Base-by-base conservation (phyloP, 441 rosid genomes). In the Pelargonium citronellum region DNA sequence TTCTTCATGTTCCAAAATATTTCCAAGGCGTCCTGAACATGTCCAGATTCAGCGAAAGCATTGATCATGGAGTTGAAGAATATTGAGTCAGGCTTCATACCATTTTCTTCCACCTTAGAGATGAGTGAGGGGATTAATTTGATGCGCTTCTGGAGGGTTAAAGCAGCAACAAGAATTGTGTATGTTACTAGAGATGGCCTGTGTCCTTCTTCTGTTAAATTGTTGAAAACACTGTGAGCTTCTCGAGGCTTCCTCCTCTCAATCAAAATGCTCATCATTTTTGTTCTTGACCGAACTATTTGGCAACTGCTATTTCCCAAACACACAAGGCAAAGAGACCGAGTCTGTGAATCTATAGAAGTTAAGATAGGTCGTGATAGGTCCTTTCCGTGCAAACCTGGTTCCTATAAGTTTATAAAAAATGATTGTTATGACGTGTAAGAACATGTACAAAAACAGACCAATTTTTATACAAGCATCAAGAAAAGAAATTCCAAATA, bases 31-130 rank as follows among this genome's bases (percentile, higher is more conserved):
- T 89, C 87, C 69, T 86, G 77, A 13, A 90, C 81, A 67, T 90
- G 87, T 71, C 95, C 91, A 20, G 96, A 87, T 74, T 94, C 97
- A 19, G 91, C 85, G 24, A 89, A 86, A n/a, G 93, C 92, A 74
- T 91, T 94, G 74, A 94, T 94, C 79, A 90, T 84, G 57, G 97
- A 87, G 70, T 94, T 91, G 88, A 87, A 94, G 81, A 94, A 90
- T 71, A 94, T 89, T 16, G 95, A 80, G 79, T 94, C 97, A 0
- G 95, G 97, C 81, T 85, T 83, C 76, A 85, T 73, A 10, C 95
- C 93, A 13, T 80, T 81, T 71, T 84, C 82, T 84, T 94, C 95
- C 75, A 94, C 81, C 83, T 84, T 72, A 67, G 87, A 79, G 74
- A 87, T 72, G 51, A 91, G 89, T 2, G 81, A 71, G 47, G 79